Percentiles rank a stretch among this genome's conserved stretches.
Conservation (phyloP, 768 basidiomycete genomes). For the Albatrellus ellisii region DNA sequence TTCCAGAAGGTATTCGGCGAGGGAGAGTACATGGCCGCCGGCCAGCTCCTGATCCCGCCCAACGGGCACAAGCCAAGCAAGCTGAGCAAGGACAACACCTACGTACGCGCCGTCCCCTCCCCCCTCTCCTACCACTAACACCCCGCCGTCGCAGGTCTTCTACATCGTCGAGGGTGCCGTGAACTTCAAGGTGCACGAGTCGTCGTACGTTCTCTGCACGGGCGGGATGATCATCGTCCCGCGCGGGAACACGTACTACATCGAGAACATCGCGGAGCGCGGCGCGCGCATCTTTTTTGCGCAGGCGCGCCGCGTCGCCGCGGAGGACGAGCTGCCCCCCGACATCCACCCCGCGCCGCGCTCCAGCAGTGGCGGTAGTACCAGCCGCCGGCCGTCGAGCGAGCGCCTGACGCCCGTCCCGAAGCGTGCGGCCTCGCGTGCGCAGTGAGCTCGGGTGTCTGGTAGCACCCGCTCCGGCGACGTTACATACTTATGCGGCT, state of each 20-base stretch:
- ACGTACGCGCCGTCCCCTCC: constrained; percentile 36
- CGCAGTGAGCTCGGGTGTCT: no score
- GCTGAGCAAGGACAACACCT: constrained; percentile 86
- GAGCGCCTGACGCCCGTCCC: no score
- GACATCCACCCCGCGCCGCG: no score
- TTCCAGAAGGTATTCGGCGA: constrained; percentile 93
- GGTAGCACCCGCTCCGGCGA: no score
- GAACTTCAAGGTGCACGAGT: constrained; percentile 71
- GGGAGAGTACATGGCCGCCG: constrained; percentile 83
- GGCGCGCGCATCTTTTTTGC: constrained; percentile 85
- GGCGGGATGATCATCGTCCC: constrained; percentile 89
- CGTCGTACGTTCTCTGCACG: constrained; percentile 60
- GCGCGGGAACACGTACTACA: constrained; percentile 87
- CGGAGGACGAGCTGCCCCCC: constrained; percentile 19
- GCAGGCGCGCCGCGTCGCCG: constrained; percentile 52
- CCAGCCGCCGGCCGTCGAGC: no score
- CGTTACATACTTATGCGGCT: no score
- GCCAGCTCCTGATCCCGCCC: constrained; percentile 73
- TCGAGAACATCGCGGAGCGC: constrained; percentile 75
- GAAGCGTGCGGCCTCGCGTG: no score
- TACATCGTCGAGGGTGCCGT: constrained; percentile 84
- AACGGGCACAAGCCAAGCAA: constrained; percentile 77
- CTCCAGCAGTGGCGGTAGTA: no score
- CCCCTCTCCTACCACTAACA: constrained; percentile 15
- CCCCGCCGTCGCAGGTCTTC: constrained; percentile 36